Base-by-base conservation (phyloP, 2,329 filamentous ascomycete genomes). In the Aspergillus glaucus region DNA sequence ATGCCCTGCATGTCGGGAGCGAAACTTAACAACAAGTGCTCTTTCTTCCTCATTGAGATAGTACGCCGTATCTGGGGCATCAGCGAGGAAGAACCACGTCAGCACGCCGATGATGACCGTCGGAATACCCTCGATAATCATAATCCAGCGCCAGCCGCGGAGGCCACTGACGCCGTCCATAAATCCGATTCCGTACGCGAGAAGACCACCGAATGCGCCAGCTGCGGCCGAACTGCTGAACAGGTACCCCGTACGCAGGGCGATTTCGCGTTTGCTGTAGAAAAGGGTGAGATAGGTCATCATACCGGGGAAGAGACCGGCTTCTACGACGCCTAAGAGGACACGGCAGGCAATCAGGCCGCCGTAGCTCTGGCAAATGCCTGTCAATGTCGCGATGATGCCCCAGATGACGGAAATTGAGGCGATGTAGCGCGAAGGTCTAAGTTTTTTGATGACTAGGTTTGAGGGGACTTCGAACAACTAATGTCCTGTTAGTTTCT, bases 261-360 rank as follows among this genome's bases (percentile, higher is more conserved):
- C 86, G 1, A 89, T 77, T 66, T 90, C 86, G 24, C 78, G 76
- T 60, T 85, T 86, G 43, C 81, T 86, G 69, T 90, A 90, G 73
- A 88, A 89, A 55, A 88, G 79, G 0, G 86, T 88, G 15, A 90
- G 74, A 56, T 88, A 88, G 4, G 79, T 82, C 55, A 86, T 68
- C n/a, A 71, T 55, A 0, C 85, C 85, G 0, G 86, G 85, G 55
- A 88, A 87, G 0, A 88, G 70, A 0, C 85, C 85, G 0, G 84
- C 84, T 66, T 88, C 85, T 36, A 87, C 76, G 6, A 78, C 73
- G 4, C 58, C 58, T 0, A 90, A 78, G 12, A 89, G 69, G 0
- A 90, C 62, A 4, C 86, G 82, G 54, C 82, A 84, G 5, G 79
- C 85, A n/a, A 90, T 69, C 3, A 91, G 71, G 2, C 79, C 75